Conservation (phyloP, 2,329 filamentous ascomycete species). For the Xenosphaeropsis pyriputrescens region DNA sequence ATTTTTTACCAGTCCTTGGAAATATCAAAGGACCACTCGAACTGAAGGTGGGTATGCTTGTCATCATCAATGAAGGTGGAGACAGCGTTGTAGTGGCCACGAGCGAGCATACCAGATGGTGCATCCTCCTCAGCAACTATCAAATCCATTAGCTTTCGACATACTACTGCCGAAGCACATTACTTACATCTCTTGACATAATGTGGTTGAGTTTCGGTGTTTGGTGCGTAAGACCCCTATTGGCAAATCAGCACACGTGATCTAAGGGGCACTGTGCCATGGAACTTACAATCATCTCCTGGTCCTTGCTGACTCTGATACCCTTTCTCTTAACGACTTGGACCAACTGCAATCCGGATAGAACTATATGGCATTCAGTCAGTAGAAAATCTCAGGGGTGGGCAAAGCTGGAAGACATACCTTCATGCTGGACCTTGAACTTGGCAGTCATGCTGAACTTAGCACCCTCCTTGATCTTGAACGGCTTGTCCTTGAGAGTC, state of each 20-base stretch:
- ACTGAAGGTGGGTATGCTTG: conserved; percentile 75
- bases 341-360: conserved; percentile 90
- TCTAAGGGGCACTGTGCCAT: background rate
- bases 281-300: conserved; percentile 92
- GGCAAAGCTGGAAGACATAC: too few species aligned
- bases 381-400: too few species aligned
- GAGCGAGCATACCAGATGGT: conserved; percentile 76
- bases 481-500: conserved; percentile 78
- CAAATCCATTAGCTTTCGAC: background rate
- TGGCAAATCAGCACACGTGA: conserved; percentile 4
- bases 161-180: background rate
- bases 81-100: conserved; percentile 78
- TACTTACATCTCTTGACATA: conserved; percentile 86
- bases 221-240: conserved; percentile 85
- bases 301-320: conserved; percentile 77
- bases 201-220: conserved; percentile 69
- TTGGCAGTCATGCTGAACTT: conserved; percentile 88
- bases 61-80: conserved; percentile 95
- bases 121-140: conserved; percentile 84
- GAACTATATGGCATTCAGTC: conserved; percentile 30
- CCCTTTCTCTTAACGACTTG: conserved; percentile 87
- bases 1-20: conserved; percentile 74
- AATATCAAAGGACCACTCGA: conserved; percentile 95
- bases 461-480: conserved; percentile 92
- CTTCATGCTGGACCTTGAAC: conserved; percentile 91